A percentile compares a stretch with the other conserved stretches of the same genome.
Conservation (phyloP, 164 flowering plant species). For the Stephania cephalantha region DNA sequence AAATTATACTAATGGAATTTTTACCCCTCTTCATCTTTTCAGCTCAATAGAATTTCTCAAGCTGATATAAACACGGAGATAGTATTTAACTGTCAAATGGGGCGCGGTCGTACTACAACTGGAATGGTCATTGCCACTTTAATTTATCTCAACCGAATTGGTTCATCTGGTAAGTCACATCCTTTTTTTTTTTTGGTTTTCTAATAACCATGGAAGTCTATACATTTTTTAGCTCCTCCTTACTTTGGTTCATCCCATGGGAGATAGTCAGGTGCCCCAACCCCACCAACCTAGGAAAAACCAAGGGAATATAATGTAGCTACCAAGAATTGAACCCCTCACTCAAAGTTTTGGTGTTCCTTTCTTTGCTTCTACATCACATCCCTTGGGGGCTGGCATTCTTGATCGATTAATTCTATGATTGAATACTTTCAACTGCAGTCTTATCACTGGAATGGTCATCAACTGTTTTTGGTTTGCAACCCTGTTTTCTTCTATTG, state of each 20-base stretch:
- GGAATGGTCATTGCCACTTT: slow-evolving; percentile 98
- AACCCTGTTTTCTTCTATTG: not conserved
- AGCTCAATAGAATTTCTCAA: slow-evolving; percentile 75
- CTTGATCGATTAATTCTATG: not conserved
- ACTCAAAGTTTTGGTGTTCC: too few species aligned
- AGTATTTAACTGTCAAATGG: slow-evolving; percentile 96
- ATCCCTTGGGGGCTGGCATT: too few species aligned
- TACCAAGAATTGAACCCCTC: too few species aligned
- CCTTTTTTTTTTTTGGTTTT: not conserved
- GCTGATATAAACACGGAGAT: slow-evolving; percentile 67
- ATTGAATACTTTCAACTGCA: not conserved
- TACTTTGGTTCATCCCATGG: too few species aligned
- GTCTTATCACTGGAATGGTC: not conserved
- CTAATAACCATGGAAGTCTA: not conserved
- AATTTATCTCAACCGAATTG: slow-evolving; percentile 73
- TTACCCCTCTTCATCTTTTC: slow-evolving; percentile 7
- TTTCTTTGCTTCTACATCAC: too few species aligned
- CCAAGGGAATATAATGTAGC: too few species aligned
- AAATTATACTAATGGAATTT: not conserved
- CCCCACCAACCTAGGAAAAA: too few species aligned
- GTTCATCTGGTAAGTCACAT: slow-evolving; percentile 66
- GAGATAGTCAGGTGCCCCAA: too few species aligned
- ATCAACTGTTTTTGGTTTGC: not conserved
- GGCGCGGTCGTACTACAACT: slow-evolving; percentile 95
- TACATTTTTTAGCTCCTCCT: too few species aligned